A percentile compares a stretch with the other conserved stretches of the same genome.
Evolutionary conservation across 176 grass and related monocot species (phyloP).

Genomic region (Oryza glumipatula): DNA sequence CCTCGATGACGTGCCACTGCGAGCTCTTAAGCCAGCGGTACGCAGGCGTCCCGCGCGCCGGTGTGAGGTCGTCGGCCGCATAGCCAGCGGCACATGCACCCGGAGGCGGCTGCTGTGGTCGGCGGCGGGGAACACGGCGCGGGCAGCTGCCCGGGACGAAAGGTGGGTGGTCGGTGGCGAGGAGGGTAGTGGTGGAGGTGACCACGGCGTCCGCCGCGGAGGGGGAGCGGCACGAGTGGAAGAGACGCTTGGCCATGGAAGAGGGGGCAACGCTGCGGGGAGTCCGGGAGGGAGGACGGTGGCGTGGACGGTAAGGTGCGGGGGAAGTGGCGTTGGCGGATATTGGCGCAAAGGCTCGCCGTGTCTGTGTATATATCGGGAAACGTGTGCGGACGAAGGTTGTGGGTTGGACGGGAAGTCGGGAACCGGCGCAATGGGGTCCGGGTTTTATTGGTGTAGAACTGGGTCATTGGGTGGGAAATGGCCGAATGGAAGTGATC

Average conservation of each 20-base stretch:
- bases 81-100: slow-evolving; percentile 18
- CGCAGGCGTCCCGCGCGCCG: slow-evolving; percentile 29
- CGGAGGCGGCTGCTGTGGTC: neutral
- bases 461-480: neutral
- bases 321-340: too few species aligned
- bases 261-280: neutral
- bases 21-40: slow-evolving; percentile 84
- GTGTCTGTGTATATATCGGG: slow-evolving; percentile 31
- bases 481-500: neutral
- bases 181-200: slow-evolving; percentile 28
- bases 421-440: neutral
- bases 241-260: slow-evolving; percentile 80
- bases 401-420: neutral
- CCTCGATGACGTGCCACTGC: slow-evolving; percentile 79
- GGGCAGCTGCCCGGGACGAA: too few species aligned
- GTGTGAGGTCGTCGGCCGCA: slow-evolving; percentile 36
- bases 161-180: neutral
- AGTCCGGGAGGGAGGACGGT: neutral
- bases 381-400: neutral
- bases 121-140: slow-evolving; percentile 2
- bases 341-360: neutral
- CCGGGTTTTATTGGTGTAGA: neutral
- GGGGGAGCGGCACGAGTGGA: slow-evolving; percentile 61
- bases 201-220: slow-evolving; percentile 40
- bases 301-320: neutral